A percentile compares a stretch with the other conserved stretches of the same genome.
Evolutionary conservation across 1,139 yeast genomes (phyloP).

Genomic region (Magnusiomyces paraingens): DNA sequence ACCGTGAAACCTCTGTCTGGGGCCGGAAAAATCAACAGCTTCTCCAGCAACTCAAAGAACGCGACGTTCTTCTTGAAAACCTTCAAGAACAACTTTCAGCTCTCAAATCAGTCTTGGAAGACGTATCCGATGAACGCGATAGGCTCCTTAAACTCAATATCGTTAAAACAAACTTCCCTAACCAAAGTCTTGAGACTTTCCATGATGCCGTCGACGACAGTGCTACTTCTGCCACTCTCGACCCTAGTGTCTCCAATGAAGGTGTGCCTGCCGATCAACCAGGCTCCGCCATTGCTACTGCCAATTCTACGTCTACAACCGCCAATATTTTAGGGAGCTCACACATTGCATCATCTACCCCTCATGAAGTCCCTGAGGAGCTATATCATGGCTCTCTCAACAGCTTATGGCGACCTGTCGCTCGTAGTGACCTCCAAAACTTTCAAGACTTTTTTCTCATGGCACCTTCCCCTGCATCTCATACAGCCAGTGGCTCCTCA

Average conservation of each 20-base stretch:
- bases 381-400: constrained; percentile 7
- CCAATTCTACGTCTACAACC: neutral
- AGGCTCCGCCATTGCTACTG: neutral
- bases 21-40: constrained; percentile 46
- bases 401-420: constrained; percentile 18
- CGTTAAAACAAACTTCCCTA: neutral
- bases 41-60: constrained; percentile 62
- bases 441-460: constrained; percentile 15
- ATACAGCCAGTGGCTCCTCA: neutral
- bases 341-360: neutral
- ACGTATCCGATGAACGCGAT: constrained; percentile 22
- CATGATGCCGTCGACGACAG: neutral
- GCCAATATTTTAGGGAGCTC: neutral
- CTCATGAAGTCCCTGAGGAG: neutral
- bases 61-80: constrained; percentile 59
- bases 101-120: constrained; percentile 53
- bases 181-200: neutral
- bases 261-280: neutral
- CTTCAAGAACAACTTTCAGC: constrained; percentile 65
- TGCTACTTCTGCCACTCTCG: neutral
- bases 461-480: constrained; percentile 5
- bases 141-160: neutral
- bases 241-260: neutral
- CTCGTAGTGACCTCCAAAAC: constrained; percentile 20
- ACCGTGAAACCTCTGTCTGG: constrained; percentile 36